Conservation (phyloP, 2,329 filamentous ascomycete species). For the Pseudocercospora eumusae region DNA sequence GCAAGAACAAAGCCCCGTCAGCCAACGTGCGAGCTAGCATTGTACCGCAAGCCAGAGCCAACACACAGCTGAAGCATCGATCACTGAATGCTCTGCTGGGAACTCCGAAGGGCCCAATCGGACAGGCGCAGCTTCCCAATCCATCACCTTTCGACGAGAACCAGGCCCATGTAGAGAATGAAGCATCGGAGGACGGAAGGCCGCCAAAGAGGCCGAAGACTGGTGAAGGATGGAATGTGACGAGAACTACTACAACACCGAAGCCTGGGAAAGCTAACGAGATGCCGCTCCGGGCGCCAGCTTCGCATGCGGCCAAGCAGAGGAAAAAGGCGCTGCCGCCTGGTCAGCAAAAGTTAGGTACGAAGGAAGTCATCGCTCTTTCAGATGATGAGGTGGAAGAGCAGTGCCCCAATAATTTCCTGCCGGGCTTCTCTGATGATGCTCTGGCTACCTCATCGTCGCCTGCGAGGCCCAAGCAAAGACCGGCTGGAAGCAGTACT, state of each 20-base stretch:
- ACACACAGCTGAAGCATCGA: conserved; percentile 53
- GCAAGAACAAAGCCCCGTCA: conserved; percentile 53
- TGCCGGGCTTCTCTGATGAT: conserved; percentile 35
- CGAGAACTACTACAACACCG: conserved; percentile 20
- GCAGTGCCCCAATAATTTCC: conserved; percentile 25
- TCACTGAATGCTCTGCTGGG: conserved; percentile 66
- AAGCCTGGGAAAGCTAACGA: conserved; percentile 19
- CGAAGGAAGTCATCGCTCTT: conserved; percentile 41
- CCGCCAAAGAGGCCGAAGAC: conserved; percentile 45
- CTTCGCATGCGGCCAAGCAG: conserved; percentile 32
- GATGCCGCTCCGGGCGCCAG: conserved; percentile 33
- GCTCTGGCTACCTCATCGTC: conserved; percentile 31
- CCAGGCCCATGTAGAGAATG: conserved; percentile 40
- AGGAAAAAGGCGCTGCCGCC: conserved; percentile 22
- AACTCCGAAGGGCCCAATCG: conserved; percentile 63
- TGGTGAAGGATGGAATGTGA: conserved; percentile 27
- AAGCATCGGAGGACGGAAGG: conserved; percentile 38
- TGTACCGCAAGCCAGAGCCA: conserved; percentile 24
- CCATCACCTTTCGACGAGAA: conserved; percentile 68
- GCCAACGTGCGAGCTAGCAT: conserved; percentile 17
- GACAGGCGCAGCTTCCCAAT: conserved; percentile 59
- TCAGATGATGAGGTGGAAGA: conserved; percentile 39
- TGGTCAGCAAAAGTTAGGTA: conserved; percentile 30
- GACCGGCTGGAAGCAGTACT: background rate
- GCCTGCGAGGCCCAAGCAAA: conserved; percentile 12